phyloP scores from a whole-genome alignment of 768 basidiomycete genomes.

The Boletus rubropictus region DNA sequence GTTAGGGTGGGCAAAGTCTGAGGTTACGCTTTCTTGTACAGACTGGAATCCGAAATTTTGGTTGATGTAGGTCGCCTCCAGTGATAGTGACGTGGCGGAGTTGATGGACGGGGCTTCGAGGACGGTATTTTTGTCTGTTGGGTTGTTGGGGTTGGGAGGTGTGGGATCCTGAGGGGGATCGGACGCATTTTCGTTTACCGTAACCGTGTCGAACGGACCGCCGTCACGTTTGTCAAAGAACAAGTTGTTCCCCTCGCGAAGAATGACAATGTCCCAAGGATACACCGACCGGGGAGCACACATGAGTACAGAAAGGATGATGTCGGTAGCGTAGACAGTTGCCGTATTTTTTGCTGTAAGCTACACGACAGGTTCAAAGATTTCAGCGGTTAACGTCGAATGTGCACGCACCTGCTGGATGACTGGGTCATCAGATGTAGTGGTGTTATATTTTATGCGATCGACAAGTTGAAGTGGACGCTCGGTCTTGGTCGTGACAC shows the following conservation, averaged over 20 bases:
- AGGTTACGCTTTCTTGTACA: conserved; percentile 65
- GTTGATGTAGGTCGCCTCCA: conserved; percentile 99
- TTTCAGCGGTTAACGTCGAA: neutral
- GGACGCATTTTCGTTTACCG: conserved; percentile 96
- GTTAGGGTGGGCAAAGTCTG: conserved; percentile 82
- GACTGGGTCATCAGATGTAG: conserved; percentile 95
- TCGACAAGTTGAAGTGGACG: conserved; percentile 87
- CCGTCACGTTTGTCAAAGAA: conserved; percentile 98
- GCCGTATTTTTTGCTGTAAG: conserved; percentile 77
- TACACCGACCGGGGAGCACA: conserved; percentile 91
- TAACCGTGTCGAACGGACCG: conserved; percentile 93
- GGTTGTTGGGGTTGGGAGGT: conserved; percentile 74
- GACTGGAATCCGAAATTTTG: conserved; percentile 98
- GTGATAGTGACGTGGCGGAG: conserved; percentile 84
- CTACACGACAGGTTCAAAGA: conserved; percentile 35
- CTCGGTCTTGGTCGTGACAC: conserved; percentile 90
- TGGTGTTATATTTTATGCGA: conserved; percentile 94
- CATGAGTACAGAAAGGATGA: conserved; percentile 94
- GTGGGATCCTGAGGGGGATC: conserved; percentile 86
- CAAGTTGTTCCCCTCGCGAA: conserved; percentile 86
- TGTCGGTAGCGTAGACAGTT: conserved; percentile 89
- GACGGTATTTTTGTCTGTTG: conserved; percentile 52
- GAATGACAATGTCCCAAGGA: conserved; percentile 97
- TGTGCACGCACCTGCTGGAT: conserved; percentile 68
- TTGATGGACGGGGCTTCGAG: conserved; percentile 84